These are phyloP conservation scores for Arthrobotrys musiformis DNA, from an alignment of 2,329 filamentous ascomycete species.

Conservation along the genomic window DNA sequence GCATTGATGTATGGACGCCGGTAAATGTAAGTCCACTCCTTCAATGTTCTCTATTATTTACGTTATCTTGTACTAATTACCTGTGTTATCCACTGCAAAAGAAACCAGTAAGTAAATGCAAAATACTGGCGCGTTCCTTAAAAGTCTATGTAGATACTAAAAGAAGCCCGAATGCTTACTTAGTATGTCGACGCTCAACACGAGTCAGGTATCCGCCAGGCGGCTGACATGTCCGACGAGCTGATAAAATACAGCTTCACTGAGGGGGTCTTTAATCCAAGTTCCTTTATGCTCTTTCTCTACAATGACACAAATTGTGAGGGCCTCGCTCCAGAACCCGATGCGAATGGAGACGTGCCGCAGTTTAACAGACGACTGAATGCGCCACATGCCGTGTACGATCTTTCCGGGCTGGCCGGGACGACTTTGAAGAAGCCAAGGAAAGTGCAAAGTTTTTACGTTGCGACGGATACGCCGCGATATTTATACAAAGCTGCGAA, in stretches of 20 bases:
- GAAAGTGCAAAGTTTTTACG: conserved; percentile 43
- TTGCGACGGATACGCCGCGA: conserved; percentile 18
- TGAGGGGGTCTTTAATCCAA: conserved; percentile 30
- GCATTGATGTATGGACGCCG: conserved; percentile 36
- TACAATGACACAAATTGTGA: conserved; percentile 45
- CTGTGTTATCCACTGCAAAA: not conserved
- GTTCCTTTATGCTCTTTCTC: conserved; percentile 12
- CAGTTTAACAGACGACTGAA: conserved; percentile 12
- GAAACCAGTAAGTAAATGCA: conserved; percentile 1
- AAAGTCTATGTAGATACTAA: not conserved
- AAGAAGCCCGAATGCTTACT: not conserved
- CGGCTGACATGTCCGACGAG: conserved; percentile 27
- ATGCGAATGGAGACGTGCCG: not conserved
- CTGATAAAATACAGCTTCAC: conserved; percentile 41
- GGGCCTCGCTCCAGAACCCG: conserved; percentile 1
- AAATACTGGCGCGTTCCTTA: not conserved
- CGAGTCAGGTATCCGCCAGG: conserved; percentile 16
- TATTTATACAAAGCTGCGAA: conserved; percentile 7
- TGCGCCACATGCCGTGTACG: conserved; percentile 15
- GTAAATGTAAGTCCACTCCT: conserved; percentile 29
- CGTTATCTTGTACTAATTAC: not conserved
- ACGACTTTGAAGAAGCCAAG: conserved; percentile 24
- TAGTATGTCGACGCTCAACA: conserved; percentile 33
- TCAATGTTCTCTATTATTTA: not conserved
- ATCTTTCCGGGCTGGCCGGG: conserved; percentile 22